Percentiles rank a stretch among this genome's conserved stretches.
phyloP scores from a whole-genome alignment of 106 monocot species.

The Dioscorea zingiberensis region DNA sequence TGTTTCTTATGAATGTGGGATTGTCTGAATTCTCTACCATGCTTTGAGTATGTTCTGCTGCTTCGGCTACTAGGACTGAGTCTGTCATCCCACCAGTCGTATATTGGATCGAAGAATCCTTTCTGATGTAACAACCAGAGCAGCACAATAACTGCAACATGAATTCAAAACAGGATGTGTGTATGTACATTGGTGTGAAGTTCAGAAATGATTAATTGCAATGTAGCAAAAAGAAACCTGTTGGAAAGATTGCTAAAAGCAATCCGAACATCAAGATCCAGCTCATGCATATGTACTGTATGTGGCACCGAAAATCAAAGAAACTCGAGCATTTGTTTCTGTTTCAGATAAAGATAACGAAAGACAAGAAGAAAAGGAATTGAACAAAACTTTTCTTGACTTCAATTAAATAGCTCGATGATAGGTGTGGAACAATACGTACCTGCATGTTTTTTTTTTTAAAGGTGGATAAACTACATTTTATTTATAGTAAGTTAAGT shows the following conservation, averaged over 20 bases:
- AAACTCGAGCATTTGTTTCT: constrained; percentile 67
- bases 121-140: constrained; percentile 92
- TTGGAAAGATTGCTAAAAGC: constrained; percentile 58
- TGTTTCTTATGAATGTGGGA: constrained; percentile 1
- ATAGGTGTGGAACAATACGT: background rate
- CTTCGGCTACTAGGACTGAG: constrained; percentile 10
- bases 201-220: background rate
- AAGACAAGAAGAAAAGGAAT: no score
- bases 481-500: no score
- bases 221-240: constrained; percentile 54
- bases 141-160: constrained; percentile 43
- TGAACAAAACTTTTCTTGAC: background rate
- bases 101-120: constrained; percentile 75
- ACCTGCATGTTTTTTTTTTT: constrained; percentile 95
- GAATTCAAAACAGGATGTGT: background rate
- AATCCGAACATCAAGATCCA: constrained; percentile 74
- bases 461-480: no score
- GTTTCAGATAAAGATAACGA: constrained; percentile 12
- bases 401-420: no score
- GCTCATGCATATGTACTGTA: constrained; percentile 74
- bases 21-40: constrained; percentile 11
- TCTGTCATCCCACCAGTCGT: constrained; percentile 62
- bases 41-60: constrained; percentile 6
- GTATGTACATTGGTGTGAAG: background rate
- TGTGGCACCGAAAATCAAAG: constrained; percentile 73